Evolutionary conservation across 108 stramenopile genomes (phyloP), one percentile per base, ranked within the genome.

Genomic region (Chaetoceros muelleri): DNA sequence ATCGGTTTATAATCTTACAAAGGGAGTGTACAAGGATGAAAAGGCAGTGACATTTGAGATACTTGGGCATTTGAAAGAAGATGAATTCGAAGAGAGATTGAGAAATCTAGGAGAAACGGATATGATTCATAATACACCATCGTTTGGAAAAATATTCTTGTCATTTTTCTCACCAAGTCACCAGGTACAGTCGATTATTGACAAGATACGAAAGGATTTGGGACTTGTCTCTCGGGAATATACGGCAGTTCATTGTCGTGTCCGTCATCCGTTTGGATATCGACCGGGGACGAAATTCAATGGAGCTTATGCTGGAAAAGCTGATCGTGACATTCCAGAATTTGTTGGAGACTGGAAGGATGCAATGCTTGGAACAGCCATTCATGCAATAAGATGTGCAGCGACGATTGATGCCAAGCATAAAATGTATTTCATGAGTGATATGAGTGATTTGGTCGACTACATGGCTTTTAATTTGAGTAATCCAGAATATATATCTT

Each of bases 191-290:
- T 23, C 17, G 3, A 27, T 57, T 24, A 46, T 71, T 0, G 21
- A 61, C 0, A 0, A 8, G 24, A 48, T 65, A 3, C 25, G 29
- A 17, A 31, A 30, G 44, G 50, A 40, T 40, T 22, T 53, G 0
- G 20, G 30, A 23, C 29, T 62, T 21, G 26, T 28, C 55, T 53
- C 66, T 0, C 13, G 28, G 8, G 2, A 60, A 19, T 79, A 66
- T 30, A 52, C 61, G 3, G 74, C 62, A 0, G 74, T 81, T 7
- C 79, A 81, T 61, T 75, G 74, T 53, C 79, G 79, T 16, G 79
- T 81, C 18, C 71, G 79, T 0, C 79, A 81, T 55, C 79, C 79
- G 34, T 40, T 40, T 40, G 34, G 8, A 40, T 40, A 40, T 13
- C 5, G 13, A 40, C 5, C 5, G 13, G 34, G 34, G 13, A 5